phyloP scores from a whole-genome alignment of 306 rosid species.

The Potentilla sterilis region DNA sequence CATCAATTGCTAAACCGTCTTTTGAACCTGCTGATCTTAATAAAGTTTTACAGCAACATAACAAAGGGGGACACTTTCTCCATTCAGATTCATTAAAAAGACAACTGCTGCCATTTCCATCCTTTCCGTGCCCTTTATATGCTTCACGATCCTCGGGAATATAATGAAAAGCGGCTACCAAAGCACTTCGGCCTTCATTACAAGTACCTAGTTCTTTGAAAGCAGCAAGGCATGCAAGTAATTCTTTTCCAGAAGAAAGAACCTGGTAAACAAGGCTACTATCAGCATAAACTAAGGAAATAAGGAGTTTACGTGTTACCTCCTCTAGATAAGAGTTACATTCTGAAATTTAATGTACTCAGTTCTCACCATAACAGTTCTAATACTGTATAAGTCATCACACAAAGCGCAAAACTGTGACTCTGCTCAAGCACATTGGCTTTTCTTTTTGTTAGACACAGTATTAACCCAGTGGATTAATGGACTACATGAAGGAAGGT shows the following conservation, averaged over 20 bases:
- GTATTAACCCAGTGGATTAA: neutral
- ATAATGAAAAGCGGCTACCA: conserved; percentile 47
- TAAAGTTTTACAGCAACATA: conserved; percentile 63
- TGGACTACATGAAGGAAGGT: neutral
- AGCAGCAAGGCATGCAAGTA: conserved; percentile 74
- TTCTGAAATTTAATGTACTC: neutral
- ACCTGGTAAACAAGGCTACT: conserved; percentile 53
- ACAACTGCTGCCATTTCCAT: conserved; percentile 33
- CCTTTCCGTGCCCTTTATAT: conserved; percentile 44
- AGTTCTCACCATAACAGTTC: conserved; percentile 1
- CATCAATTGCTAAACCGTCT: conserved; percentile 57
- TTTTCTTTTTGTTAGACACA: neutral
- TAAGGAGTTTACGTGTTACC: conserved; percentile 5
- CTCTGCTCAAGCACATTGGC: neutral
- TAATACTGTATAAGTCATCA: neutral
- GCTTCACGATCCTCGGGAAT: conserved; percentile 40
- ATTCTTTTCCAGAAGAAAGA: conserved; percentile 85
- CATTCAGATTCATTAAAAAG: conserved; percentile 53
- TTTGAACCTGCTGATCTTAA: conserved; percentile 56
- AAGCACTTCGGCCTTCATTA: conserved; percentile 63
- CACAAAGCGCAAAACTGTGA: neutral
- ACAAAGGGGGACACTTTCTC: conserved; percentile 77
- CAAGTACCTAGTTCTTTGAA: conserved; percentile 70
- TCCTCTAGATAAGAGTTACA: neutral
- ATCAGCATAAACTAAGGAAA: conserved; percentile 20